These are phyloP conservation scores for Apiospora pterosperma DNA, from an alignment of 2,329 filamentous ascomycete species.

Conservation along the genomic window DNA sequence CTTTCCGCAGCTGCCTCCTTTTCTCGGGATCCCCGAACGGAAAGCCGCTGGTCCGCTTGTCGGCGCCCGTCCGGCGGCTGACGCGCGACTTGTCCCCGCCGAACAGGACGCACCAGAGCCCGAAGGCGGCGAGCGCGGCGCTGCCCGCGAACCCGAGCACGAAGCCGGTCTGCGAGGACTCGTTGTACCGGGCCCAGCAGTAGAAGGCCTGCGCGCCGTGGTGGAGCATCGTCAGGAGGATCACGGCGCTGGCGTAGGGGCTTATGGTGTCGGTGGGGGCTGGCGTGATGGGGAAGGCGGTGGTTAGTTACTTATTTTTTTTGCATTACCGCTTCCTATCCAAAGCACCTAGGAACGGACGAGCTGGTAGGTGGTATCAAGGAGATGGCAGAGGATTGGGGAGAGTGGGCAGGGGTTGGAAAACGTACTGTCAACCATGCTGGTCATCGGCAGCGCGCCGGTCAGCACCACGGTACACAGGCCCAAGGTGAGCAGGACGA, in stretches of 20 bases:
- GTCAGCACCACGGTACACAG: conserved; percentile 65
- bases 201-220: conserved; percentile 62
- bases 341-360: too few species aligned
- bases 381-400: neutral
- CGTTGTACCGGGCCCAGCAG: conserved; percentile 65
- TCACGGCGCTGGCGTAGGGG: conserved; percentile 62
- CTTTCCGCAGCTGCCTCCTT: conserved; percentile 3
- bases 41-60: conserved; percentile 38
- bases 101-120: conserved; percentile 57
- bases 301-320: too few species aligned
- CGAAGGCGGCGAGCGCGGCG: conserved; percentile 55
- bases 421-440: conserved; percentile 37
- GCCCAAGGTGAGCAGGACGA: conserved; percentile 63
- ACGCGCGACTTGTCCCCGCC: conserved; percentile 30
- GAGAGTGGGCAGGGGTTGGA: neutral
- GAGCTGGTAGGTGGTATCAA: too few species aligned
- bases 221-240: conserved; percentile 64
- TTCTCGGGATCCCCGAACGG: conserved; percentile 30
- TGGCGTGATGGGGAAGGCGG: neutral
- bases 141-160: conserved; percentile 57
- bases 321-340: too few species aligned
- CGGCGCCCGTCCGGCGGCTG: conserved; percentile 35
- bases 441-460: conserved; percentile 64
- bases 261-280: conserved; percentile 37
- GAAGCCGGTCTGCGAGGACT: conserved; percentile 54